phyloP scores from a whole-genome alignment of 106 monocot genomes.

The Hemerocallis citrina region DNA sequence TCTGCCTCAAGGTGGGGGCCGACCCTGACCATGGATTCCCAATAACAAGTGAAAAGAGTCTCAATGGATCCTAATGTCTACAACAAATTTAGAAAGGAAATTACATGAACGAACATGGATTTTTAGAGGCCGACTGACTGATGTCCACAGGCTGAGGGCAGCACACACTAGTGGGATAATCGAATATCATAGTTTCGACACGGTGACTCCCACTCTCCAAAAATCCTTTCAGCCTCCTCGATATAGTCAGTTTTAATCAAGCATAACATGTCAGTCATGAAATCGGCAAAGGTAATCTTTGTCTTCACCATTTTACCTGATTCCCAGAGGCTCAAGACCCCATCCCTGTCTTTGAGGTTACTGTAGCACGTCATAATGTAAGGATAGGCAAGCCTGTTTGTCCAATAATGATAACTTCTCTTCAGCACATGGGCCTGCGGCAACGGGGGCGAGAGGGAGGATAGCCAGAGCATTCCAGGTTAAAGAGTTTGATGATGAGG shows the following conservation, averaged over 20 bases:
- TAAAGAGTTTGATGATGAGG: too few species aligned
- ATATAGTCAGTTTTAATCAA: slow-evolving; percentile 64
- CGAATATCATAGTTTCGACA: slow-evolving; percentile 63
- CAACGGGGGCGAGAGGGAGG: too few species aligned
- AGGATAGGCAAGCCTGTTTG: slow-evolving; percentile 49
- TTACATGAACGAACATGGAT: too few species aligned
- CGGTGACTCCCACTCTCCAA: slow-evolving; percentile 54
- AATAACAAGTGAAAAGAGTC: slow-evolving; percentile 9
- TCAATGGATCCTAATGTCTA: slow-evolving; percentile 28
- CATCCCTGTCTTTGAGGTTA: slow-evolving; percentile 10
- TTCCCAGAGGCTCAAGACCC: slow-evolving; percentile 57
- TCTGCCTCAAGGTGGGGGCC: too few species aligned
- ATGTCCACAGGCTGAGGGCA: too few species aligned
- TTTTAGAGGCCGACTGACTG: too few species aligned
- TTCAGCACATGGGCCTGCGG: too few species aligned
- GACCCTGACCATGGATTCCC: too few species aligned
- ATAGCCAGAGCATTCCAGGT: too few species aligned
- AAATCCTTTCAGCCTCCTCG: slow-evolving; percentile 47
- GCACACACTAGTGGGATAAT: too few species aligned
- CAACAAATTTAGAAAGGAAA: too few species aligned
- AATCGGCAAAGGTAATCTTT: slow-evolving; percentile 46
- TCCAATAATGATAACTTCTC: slow-evolving; percentile 39
- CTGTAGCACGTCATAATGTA: slow-evolving; percentile 86
- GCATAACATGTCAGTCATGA: slow-evolving; percentile 33
- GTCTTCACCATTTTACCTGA: slow-evolving; percentile 52